phyloP scores from a whole-genome alignment of 2,329 filamentous ascomycete species.

The Cercospora brassicicola region DNA sequence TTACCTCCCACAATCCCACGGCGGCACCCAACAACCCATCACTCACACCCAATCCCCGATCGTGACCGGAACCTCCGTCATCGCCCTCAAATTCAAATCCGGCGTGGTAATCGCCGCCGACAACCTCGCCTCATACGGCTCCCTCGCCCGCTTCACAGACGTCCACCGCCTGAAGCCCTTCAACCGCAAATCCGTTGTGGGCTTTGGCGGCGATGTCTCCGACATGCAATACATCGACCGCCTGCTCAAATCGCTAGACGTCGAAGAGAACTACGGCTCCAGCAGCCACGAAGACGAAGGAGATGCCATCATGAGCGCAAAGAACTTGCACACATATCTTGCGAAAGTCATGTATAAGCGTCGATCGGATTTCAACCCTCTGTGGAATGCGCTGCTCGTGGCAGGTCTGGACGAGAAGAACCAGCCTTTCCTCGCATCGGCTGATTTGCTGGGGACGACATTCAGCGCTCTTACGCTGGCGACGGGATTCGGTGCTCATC shows the following conservation, averaged over 20 bases:
- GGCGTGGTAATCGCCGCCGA: conserved; percentile 96
- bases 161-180: conserved; percentile 93
- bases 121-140: conserved; percentile 97
- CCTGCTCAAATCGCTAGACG: conserved; percentile 80
- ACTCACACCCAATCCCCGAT: conserved; percentile 89
- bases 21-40: conserved; percentile 56
- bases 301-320: conserved; percentile 66
- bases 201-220: conserved; percentile 94
- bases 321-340: conserved; percentile 95
- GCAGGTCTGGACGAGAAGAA: conserved; percentile 78
- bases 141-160: conserved; percentile 89
- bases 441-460: conserved; percentile 89
- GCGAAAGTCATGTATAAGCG: conserved; percentile 94
- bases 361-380: conserved; percentile 90
- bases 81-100: conserved; percentile 93
- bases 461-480: conserved; percentile 85
- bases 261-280: conserved; percentile 79
- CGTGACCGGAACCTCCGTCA: conserved; percentile 93
- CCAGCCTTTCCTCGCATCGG: conserved; percentile 85
- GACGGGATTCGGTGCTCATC: conserved; percentile 88
- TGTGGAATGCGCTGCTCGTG: conserved; percentile 95
- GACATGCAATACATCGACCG: conserved; percentile 99
- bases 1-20: conserved; percentile 68
- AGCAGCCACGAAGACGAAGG: conserved; percentile 60
- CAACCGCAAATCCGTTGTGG: conserved; percentile 78